Conservation (phyloP, 768 basidiomycete genomes). For the Amanita rimosa region DNA sequence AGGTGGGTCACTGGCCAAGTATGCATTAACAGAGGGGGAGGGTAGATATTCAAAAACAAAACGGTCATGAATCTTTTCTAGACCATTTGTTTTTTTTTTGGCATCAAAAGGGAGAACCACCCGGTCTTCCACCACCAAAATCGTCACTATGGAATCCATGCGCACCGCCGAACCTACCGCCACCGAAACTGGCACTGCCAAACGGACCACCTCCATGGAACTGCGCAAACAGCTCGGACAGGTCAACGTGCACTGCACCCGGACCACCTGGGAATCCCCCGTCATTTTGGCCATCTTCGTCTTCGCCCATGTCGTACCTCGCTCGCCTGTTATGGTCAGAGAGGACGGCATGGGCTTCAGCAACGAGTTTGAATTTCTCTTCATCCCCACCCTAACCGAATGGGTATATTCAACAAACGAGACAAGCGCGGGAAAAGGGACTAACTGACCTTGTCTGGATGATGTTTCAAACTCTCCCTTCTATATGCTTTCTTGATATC, state of each 20-base stretch:
- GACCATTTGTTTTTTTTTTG: no score
- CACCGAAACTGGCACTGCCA: slow-evolving; percentile 14
- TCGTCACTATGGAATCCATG: slow-evolving; percentile 3
- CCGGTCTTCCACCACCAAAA: not conserved
- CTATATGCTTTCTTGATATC: slow-evolving; percentile 93
- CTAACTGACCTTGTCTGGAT: slow-evolving; percentile 64
- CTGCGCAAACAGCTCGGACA: slow-evolving; percentile 55
- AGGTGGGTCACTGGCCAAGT: no score
- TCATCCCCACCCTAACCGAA: slow-evolving; percentile 74
- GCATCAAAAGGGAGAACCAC: not conserved
- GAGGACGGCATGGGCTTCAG: slow-evolving; percentile 72
- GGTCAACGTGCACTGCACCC: slow-evolving; percentile 33
- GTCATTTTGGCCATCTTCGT: slow-evolving; percentile 60
- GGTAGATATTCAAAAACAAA: no score
- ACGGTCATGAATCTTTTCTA: no score
- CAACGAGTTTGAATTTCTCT: slow-evolving; percentile 89
- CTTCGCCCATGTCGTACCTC: slow-evolving; percentile 75
- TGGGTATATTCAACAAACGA: not conserved
- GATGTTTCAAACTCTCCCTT: slow-evolving; percentile 74
- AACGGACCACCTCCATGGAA: slow-evolving; percentile 36
- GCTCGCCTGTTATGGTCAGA: slow-evolving; percentile 64
- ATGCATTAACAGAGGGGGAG: no score
- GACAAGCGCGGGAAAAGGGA: not conserved
- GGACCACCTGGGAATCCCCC: slow-evolving; percentile 34
- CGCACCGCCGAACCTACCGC: slow-evolving; percentile 11